Base-by-base conservation (phyloP, 345 rosid species). In the Euphorbia tirucalli region DNA sequence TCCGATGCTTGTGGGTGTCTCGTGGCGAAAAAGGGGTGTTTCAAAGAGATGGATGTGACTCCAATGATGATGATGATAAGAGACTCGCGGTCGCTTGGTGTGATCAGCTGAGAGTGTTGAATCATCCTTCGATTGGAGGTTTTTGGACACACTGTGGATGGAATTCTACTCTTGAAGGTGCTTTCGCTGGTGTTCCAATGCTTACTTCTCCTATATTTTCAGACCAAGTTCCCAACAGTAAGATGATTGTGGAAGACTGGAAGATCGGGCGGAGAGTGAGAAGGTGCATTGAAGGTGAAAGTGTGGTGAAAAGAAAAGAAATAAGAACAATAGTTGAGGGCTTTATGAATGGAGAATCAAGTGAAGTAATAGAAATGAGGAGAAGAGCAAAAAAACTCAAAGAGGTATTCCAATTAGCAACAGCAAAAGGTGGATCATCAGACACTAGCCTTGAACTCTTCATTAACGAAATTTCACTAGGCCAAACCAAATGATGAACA, bases 111-210 rank as follows among this genome's bases (percentile, higher is more conserved):
- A 73, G 74, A 69, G 74, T 64, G 21, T 5, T 78, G 32, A 32
- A 58, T 22, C 81, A 78, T 73, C 67, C 80, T 48, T 52, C 77
- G 6, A 25, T 73, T 25, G 81, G 81, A 0, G 81, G 74, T 8
- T 78, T 78, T 63, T 73, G 73, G 81, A 55, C 81, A 4, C 81
- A 78, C 56, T 78, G 81, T 18, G 81, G 81, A 16, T 78, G 74
- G 74, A 78, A 78, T 64, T 78, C 81, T 11, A 63, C 77, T 35
- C 46, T 72, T 24, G 77, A 78, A 69, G 81, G 52, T 54, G 71
- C 57, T 22, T 78, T 61, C 55, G 43, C 77, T 28, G 77, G 81
- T 7, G 69, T 78, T 63, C 77, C 81, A 44, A 37, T 78, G 61
- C 81, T 78, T 32, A 9, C 71, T 43, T 78, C 32, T 63, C 81